phyloP scores from a whole-genome alignment of 2,329 filamentous ascomycete species.

The Epichloe uncinata region DNA sequence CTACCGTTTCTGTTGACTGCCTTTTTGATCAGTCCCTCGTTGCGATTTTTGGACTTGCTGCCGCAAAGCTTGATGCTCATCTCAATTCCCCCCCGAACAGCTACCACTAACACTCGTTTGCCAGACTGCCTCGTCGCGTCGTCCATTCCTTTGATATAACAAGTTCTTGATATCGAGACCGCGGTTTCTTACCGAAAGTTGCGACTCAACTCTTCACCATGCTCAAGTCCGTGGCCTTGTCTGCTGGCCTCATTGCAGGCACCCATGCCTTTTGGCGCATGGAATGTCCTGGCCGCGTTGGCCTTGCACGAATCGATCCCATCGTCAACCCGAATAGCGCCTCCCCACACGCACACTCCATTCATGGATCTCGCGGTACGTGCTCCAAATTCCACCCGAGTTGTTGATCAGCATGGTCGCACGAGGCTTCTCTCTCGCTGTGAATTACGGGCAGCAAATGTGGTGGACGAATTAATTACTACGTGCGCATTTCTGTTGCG shows the following conservation, averaged over 20 bases:
- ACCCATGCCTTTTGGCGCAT: conserved; percentile 71
- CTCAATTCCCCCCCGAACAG: not conserved
- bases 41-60: not conserved
- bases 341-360: conserved; percentile 56
- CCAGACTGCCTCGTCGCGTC: conserved; percentile 23
- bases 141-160: conserved; percentile 18
- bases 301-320: conserved; percentile 63
- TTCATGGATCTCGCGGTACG: conserved; percentile 67
- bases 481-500: not conserved
- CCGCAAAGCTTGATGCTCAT: not conserved
- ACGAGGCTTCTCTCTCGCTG: not conserved
- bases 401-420: not conserved
- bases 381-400: conserved; percentile 10
- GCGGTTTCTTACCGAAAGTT: not conserved
- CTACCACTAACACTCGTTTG: conserved; percentile 9
- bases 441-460: not conserved
- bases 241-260: conserved; percentile 21
- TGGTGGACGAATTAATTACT: not conserved
- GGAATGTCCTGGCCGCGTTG: conserved; percentile 61
- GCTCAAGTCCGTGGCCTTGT: conserved; percentile 21
- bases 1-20: not conserved
- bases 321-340: conserved; percentile 49
- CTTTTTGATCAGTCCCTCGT: not conserved
- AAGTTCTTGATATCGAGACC: not conserved
- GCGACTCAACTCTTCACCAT: conserved; percentile 12